phyloP scores from a whole-genome alignment of 2,329 filamentous ascomycete species.

The Hymenoscyphus occultus region DNA sequence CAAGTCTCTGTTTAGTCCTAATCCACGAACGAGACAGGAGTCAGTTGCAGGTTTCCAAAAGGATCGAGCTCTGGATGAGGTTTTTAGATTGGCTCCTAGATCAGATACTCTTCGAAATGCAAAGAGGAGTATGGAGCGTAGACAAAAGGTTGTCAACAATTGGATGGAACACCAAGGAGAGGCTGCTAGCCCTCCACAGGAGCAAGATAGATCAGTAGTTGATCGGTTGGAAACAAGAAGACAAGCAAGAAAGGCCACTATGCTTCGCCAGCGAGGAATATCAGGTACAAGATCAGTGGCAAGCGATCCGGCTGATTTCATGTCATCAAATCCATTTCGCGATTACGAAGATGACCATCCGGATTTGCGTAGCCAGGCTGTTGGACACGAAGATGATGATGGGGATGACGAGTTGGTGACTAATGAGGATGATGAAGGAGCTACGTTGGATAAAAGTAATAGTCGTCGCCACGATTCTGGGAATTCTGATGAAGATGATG shows the following conservation, averaged over 20 bases:
- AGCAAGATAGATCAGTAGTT: slow-evolving; percentile 57
- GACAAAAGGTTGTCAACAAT: slow-evolving; percentile 75
- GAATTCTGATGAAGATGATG: slow-evolving; percentile 41
- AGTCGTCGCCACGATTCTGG: slow-evolving; percentile 23
- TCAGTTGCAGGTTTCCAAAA: slow-evolving; percentile 88
- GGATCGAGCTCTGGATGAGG: slow-evolving; percentile 84
- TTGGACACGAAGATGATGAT: slow-evolving; percentile 38
- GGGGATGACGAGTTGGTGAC: slow-evolving; percentile 88
- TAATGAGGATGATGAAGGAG: slow-evolving; percentile 68
- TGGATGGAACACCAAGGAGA: slow-evolving; percentile 79
- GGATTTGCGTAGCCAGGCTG: slow-evolving; percentile 13
- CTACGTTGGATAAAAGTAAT: slow-evolving; percentile 44
- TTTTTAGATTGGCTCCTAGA: slow-evolving; percentile 75
- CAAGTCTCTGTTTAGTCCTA: slow-evolving; percentile 67
- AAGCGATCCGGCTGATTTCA: slow-evolving; percentile 62
- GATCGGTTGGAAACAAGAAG: slow-evolving; percentile 51
- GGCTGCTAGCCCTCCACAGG: slow-evolving; percentile 53
- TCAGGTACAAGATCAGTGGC: slow-evolving; percentile 53
- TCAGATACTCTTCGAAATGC: slow-evolving; percentile 55
- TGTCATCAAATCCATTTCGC: slow-evolving; percentile 42
- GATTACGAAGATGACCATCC: slow-evolving; percentile 12
- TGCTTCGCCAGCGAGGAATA: slow-evolving; percentile 39
- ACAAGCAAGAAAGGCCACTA: slow-evolving; percentile 31
- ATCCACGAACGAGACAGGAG: slow-evolving; percentile 71
- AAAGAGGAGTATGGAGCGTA: slow-evolving; percentile 60